phyloP scores from a whole-genome alignment of 1,139 yeast species.

The Hyphopichia fennica region DNA sequence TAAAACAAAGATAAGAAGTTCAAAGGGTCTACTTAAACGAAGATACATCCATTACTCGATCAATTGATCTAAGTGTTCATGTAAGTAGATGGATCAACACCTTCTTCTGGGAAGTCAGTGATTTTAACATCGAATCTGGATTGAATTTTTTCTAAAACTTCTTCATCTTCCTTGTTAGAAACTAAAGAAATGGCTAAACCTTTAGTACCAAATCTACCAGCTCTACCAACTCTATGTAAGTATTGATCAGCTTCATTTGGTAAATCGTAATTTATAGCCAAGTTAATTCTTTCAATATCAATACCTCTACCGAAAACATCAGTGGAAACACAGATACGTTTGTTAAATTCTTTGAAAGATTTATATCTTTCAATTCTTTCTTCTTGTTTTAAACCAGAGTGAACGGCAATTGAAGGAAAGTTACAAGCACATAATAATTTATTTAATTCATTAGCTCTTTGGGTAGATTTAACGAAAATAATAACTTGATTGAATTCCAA shows the following conservation, averaged over 20 bases:
- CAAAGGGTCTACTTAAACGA: neutral
- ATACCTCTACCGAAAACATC: constrained; percentile 99
- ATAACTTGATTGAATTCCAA: constrained; percentile 98
- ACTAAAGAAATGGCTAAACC: constrained; percentile 95
- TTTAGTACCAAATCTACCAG: constrained; percentile 99
- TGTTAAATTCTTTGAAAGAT: constrained; percentile 95
- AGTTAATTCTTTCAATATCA: constrained; percentile 96
- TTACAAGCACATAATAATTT: constrained; percentile 87
- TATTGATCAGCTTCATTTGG: constrained; percentile 94
- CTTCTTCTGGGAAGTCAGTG: constrained; percentile 95
- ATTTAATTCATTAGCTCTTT: constrained; percentile 91
- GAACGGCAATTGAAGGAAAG: constrained; percentile 97
- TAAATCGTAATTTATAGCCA: constrained; percentile 95
- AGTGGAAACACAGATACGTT: constrained; percentile 97
- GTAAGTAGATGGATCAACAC: constrained; percentile 96
- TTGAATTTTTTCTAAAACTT: constrained; percentile 89
- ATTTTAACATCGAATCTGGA: constrained; percentile 96
- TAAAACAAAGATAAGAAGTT: neutral
- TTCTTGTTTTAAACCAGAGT: constrained; percentile 94
- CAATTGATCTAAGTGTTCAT: constrained; percentile 86
- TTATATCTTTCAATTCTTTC: constrained; percentile 97
- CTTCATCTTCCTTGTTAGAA: constrained; percentile 82
- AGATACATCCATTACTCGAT: neutral
- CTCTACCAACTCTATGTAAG: constrained; percentile 99
- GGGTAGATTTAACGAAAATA: constrained; percentile 89